phyloP scores from a whole-genome alignment of 2,329 filamentous ascomycete species.

The Colletotrichum plurivorum region DNA sequence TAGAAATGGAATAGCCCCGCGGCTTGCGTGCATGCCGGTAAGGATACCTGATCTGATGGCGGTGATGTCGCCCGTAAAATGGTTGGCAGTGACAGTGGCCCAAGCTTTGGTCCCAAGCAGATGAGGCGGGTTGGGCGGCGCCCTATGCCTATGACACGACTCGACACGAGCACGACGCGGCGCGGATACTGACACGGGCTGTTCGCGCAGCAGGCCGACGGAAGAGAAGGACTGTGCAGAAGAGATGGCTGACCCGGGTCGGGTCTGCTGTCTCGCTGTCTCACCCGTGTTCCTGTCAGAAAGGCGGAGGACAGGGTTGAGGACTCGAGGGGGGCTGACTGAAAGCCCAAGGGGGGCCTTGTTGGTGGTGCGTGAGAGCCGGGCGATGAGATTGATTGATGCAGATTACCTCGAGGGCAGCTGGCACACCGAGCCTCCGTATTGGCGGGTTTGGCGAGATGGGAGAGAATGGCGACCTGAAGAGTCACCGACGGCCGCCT shows the following conservation, averaged over 20 bases:
- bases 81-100: not conserved
- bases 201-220: not conserved
- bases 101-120: too few species aligned
- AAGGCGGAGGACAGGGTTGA: slow-evolving; percentile 15
- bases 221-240: not conserved
- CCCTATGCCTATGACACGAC: not conserved
- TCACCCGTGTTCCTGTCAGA: slow-evolving; percentile 13
- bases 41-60: too few species aligned
- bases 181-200: not conserved
- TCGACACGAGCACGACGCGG: not conserved
- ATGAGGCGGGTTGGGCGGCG: not conserved
- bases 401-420: not conserved
- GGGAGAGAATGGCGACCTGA: slow-evolving; percentile 12
- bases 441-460: slow-evolving; percentile 9
- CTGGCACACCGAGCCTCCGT: not conserved
- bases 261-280: slow-evolving; percentile 14
- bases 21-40: too few species aligned
- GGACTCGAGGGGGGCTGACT: slow-evolving; percentile 24
- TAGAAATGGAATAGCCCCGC: too few species aligned
- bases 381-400: slow-evolving; percentile 6
- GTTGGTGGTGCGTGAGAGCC: slow-evolving; percentile 18
- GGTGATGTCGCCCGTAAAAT: not conserved
- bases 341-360: not conserved
- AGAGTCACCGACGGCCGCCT: slow-evolving; percentile 7
- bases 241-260: slow-evolving; percentile 8